Base-by-base conservation (phyloP, 2,329 filamentous ascomycete species). In the Lomentospora prolificans region DNA sequence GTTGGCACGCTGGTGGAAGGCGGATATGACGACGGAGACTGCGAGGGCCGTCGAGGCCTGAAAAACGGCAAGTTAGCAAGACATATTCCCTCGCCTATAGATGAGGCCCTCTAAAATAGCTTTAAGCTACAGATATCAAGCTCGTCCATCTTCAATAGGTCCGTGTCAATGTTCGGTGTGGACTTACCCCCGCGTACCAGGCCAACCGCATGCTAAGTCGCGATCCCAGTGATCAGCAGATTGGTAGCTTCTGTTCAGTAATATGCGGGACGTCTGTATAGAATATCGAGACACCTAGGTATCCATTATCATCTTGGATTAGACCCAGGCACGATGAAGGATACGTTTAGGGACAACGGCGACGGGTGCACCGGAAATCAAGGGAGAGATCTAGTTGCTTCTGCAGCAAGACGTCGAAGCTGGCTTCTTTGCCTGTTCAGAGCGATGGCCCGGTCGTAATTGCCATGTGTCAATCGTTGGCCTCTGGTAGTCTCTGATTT, bases 1-100 rank as follows among this genome's bases (percentile, higher is more conserved):
- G 73, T 99, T 99, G 60, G 94, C 86, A 61, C 94, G 84, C 73
- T 97, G 89, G 67, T 94, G 87, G 72, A 97, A 92, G 59, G 94
- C 92, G 67, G 91, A 94, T 57, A 95, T 73, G 58, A 96, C 79
- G 58, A 96, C 90, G 64, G 84, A 82, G 61, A 83, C 86, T 64
- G 92, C 92, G 67, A 95, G 84, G 72, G 85, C 85, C 69, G 87
- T 85, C 56, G 92, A 96, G 70, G 83, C 79, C 87, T 90, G 63
- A 28, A 57, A 17, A 25, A 33, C 33, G 51, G 33, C 25, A 33
- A 24, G 22, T 48, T 48, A 48, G 44, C 44, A 10, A 14, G 6
- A 10, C 50, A 25, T n/a, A 25, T 28, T 31, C 25, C 3, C 22
- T 10, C 44, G 22, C 30, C 28, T 7, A 25, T 8, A 14, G 12